phyloP scores from a whole-genome alignment of 306 rosid species.

The Castanea mollissima region DNA sequence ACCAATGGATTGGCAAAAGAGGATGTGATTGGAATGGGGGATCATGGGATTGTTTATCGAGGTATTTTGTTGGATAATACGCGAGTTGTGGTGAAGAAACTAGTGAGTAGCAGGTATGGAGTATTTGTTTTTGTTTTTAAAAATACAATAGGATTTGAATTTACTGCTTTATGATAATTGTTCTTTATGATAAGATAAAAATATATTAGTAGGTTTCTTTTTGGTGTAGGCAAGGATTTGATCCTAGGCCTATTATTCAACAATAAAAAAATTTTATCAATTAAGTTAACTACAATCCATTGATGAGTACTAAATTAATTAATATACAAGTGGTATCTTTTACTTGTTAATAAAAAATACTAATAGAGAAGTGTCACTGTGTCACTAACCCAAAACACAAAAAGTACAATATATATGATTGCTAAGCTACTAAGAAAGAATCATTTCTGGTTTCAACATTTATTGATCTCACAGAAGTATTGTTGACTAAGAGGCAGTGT shows the following conservation, averaged over 20 bases:
- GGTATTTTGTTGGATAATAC: constrained; percentile 44
- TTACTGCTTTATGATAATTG: too few species aligned
- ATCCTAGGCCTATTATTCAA: too few species aligned
- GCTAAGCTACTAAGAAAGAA: background rate
- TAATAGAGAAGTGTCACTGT: too few species aligned
- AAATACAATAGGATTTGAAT: too few species aligned
- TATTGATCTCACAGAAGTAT: background rate
- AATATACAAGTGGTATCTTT: background rate
- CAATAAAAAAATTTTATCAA: background rate
- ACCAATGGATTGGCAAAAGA: constrained; percentile 44
- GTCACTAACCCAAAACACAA: background rate
- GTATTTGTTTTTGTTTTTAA: background rate
- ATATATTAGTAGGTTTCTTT: too few species aligned
- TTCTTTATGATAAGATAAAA: too few species aligned
- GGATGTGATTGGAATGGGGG: constrained; percentile 46
- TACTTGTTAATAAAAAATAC: too few species aligned
- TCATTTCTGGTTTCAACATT: background rate
- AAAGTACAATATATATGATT: background rate
- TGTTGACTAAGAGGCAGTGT: background rate
- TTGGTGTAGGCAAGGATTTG: too few species aligned
- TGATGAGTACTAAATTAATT: background rate
- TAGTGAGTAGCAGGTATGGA: constrained; percentile 43
- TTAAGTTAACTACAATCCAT: background rate
- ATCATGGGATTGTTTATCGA: constrained; percentile 42
- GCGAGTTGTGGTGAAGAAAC: constrained; percentile 49